Base-by-base conservation (phyloP, 148 eudicot genomes). In the Cornus controversa region DNA sequence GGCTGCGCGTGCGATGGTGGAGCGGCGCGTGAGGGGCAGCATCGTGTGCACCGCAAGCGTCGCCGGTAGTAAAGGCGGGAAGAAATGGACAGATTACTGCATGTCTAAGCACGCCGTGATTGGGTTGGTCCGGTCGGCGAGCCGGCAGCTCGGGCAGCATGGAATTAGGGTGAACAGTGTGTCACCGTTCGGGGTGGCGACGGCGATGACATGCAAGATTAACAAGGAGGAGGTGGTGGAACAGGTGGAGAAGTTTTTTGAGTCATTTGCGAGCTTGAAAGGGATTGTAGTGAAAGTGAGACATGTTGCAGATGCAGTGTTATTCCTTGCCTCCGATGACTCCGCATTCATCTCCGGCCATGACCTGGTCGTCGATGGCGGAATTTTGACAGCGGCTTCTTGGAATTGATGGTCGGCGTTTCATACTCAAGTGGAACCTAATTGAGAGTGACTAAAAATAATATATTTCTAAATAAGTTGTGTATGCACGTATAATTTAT, bases 281-380 rank as follows among this genome's bases (percentile, higher is more conserved):
- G 81, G 81, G 28, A 36, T 72, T 2, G 58, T 9, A 14, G 29
- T 80, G 67, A 67, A 63, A 20, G 73, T 28, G 53, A 26, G 60
- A 22, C 69, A 80, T 70, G 65, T 80, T 9, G 79, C 82, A 4
- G 78, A 80, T 28, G 78, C 82, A 2, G 78, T 23, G 15, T 15
- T 80, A 6, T 80, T 74, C 40, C 74, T 80, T 7, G 82, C 78
- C 58, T 74, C 75, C 14, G 79, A 80, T 69, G 82, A 80, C 2
- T 80, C 82, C 14, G 74, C 42, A 5, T 75, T 57, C n/a, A 29
- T 80, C 25, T 68, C 74, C 37, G 79, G 82, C 20, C 82, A 75
- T 24, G 67, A 80, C 74, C 66, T 80, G 10, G 50, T 75, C 18
- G 69, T 80, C 20, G 82, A 80, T 50, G 82, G 82, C 2, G 82